Evolutionary conservation across 2,329 filamentous ascomycete species (phyloP).

Genomic region (Raffaelea ambrosiae): DNA sequence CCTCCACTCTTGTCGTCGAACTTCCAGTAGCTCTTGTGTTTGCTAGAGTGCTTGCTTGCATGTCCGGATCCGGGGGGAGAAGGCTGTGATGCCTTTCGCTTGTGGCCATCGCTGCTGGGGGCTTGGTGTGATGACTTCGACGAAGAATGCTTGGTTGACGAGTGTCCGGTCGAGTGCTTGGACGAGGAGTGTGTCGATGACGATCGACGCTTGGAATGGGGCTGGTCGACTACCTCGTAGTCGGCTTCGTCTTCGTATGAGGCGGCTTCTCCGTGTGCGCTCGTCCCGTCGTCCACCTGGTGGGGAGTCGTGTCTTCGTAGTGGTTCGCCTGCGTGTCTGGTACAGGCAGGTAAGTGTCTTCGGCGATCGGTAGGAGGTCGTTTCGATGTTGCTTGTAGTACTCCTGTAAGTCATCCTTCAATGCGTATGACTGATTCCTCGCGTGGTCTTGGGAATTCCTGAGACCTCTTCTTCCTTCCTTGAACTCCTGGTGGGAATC

Average conservation of each 20-base stretch:
- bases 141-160: not conserved
- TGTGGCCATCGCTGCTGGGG: not conserved
- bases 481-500: constrained; percentile 2
- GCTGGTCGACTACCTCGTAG: not conserved
- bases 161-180: not conserved
- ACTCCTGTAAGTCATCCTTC: constrained; percentile 4
- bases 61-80: not conserved
- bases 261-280: not conserved
- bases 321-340: not conserved
- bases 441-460: constrained; percentile 7
- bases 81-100: not conserved
- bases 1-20: not conserved
- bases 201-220: not conserved
- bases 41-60: constrained; percentile 2
- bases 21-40: constrained; percentile 5
- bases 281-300: not conserved
- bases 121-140: not conserved
- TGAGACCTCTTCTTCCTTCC: constrained; percentile 1
- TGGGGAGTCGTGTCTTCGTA: not conserved
- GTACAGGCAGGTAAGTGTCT: not conserved
- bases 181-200: not conserved
- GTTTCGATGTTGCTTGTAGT: not conserved
- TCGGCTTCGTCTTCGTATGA: not conserved
- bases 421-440: constrained; percentile 7
- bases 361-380: not conserved